A percentile compares a stretch with the other conserved stretches of the same genome.
Evolutionary conservation across 2,329 filamentous ascomycete species (phyloP).

Genomic region (Arthrocladium fulminans): DNA sequence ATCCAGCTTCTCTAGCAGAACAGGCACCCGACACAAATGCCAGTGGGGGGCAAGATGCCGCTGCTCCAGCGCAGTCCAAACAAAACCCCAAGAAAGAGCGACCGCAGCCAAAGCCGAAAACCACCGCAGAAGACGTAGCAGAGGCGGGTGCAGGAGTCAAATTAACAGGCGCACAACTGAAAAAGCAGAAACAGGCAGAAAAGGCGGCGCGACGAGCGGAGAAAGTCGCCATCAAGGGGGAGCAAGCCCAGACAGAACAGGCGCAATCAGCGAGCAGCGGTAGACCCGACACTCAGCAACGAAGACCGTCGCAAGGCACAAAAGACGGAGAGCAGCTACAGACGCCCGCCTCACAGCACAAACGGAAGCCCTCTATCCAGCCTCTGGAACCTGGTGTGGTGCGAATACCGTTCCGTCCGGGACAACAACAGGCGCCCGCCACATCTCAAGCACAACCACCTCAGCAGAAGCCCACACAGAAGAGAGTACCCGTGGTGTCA

Average conservation of each 20-base stretch:
- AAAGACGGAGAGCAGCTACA: slow-evolving; percentile 11
- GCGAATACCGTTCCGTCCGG: slow-evolving; percentile 27
- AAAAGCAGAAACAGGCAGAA: slow-evolving; percentile 82
- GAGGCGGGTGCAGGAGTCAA: slow-evolving; percentile 28
- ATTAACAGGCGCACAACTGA: slow-evolving; percentile 58
- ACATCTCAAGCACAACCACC: slow-evolving; percentile 24
- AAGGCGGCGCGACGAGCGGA: slow-evolving; percentile 74
- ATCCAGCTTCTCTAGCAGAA: slow-evolving; percentile 8
- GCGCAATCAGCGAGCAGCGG: slow-evolving; percentile 23
- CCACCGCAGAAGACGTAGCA: slow-evolving; percentile 18
- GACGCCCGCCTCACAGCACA: slow-evolving; percentile 25
- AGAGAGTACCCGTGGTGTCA: slow-evolving; percentile 67
- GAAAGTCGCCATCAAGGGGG: slow-evolving; percentile 47
- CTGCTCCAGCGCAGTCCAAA: slow-evolving; percentile 8
- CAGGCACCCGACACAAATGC: slow-evolving; percentile 9
- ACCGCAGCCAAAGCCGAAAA: slow-evolving; percentile 11
- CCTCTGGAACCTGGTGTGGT: slow-evolving; percentile 19
- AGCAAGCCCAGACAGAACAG: slow-evolving; percentile 25
- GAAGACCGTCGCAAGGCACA: slow-evolving; percentile 22
- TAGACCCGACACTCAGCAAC: slow-evolving; percentile 23
- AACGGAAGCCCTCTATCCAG: slow-evolving; percentile 25
- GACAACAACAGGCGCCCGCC: slow-evolving; percentile 17
- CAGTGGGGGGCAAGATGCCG: slow-evolving; percentile 1
- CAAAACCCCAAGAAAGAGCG: slow-evolving; percentile 8
- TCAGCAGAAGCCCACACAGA: slow-evolving; percentile 37